Conservation (phyloP, 352 stramenopile species). For the Phytophthora agathidicida region DNA sequence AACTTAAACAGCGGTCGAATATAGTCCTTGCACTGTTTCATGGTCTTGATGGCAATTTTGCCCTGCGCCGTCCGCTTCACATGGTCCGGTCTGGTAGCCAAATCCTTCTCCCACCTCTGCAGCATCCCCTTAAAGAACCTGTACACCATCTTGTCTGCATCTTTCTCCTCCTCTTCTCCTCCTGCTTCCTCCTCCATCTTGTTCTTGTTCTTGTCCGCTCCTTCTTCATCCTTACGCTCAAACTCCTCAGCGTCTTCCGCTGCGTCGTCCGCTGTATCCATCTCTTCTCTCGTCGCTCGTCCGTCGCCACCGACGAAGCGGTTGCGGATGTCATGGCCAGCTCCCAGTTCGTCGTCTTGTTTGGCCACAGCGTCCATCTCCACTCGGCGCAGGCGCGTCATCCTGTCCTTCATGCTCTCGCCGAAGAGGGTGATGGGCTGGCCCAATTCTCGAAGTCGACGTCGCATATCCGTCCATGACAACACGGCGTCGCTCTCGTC, state of each 20-base stretch:
- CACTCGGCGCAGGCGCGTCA: slow-evolving; percentile 63
- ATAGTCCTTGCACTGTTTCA: slow-evolving; percentile 99
- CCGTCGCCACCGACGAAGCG: slow-evolving; percentile 65
- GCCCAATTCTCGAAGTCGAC: slow-evolving; percentile 77
- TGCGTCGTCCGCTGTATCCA: slow-evolving; percentile 54
- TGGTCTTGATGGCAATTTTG: slow-evolving; percentile 96
- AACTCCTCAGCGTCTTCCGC: slow-evolving; percentile 39
- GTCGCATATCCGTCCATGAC: slow-evolving; percentile 79
- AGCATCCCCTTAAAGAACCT: slow-evolving; percentile 96
- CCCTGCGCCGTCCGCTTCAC: slow-evolving; percentile 92
- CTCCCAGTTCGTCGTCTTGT: slow-evolving; percentile 73
- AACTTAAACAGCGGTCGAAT: slow-evolving; percentile 98
- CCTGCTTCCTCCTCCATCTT: slow-evolving; percentile 15
- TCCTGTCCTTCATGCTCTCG: slow-evolving; percentile 67
- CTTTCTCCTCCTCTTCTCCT: slow-evolving; percentile 51
- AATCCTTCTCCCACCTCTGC: slow-evolving; percentile 93
- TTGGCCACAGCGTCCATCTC: slow-evolving; percentile 73
- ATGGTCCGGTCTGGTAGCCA: slow-evolving; percentile 84
- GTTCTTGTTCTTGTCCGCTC: slow-evolving; percentile 16
- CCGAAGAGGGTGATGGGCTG: slow-evolving; percentile 91
- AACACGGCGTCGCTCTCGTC: slow-evolving; percentile 42
- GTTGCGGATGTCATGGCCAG: slow-evolving; percentile 81
- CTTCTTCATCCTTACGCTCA: slow-evolving; percentile 8
- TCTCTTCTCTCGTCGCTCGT: slow-evolving; percentile 34
- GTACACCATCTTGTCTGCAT: slow-evolving; percentile 79